Base-by-base conservation (phyloP, 345 rosid species). In the Heritiera littoralis region DNA sequence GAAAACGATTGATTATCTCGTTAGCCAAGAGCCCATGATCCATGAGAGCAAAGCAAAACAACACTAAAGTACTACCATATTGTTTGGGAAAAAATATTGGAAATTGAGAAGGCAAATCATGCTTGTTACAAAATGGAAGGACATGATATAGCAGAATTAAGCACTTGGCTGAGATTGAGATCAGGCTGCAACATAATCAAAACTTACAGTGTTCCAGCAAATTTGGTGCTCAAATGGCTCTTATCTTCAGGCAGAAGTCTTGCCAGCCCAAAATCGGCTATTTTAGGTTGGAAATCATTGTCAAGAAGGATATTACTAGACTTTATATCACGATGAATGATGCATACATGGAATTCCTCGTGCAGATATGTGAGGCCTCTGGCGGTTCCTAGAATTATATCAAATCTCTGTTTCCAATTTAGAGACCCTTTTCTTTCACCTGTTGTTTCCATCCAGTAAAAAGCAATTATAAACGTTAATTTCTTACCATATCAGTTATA, bases 231-330 rank as follows among this genome's bases (percentile, higher is more conserved):
- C n/a, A 87, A 75, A 86, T 87, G 91, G 40, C 80, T 87, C 72
- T 85, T 83, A 61, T 74, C 80, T 17, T 85, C 78, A 0, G 91
- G 88, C 5, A 89, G 74, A 76, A 87, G 88, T 85, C 89, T 87
- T 12, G 83, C 89, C 81, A 89, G 55, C 38, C 91, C 91, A 71
- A 89, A 89, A 73, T 87, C 89, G n/a, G 88, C 91, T 2, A 89
- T 89, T 68, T 87, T 89, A 2, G 87, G 89, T 32, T 87, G 89
- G 45, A 87, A 84, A 75, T 81, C 83, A 0, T 84, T 80, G 5
- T 85, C 89, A 1, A 89, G 45, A 23, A 84, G 87, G 77, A 89
- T 84, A 59, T 89, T 89, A 73, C 85, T 84, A 13, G 89, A 58
- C 79, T 89, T 89, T 5, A 87, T 89, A 75, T 89, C 89, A 46